Percentiles rank a stretch among this genome's conserved stretches.
Conservation (phyloP, 305 asterid genomes). For the Andrographis paniculata region DNA sequence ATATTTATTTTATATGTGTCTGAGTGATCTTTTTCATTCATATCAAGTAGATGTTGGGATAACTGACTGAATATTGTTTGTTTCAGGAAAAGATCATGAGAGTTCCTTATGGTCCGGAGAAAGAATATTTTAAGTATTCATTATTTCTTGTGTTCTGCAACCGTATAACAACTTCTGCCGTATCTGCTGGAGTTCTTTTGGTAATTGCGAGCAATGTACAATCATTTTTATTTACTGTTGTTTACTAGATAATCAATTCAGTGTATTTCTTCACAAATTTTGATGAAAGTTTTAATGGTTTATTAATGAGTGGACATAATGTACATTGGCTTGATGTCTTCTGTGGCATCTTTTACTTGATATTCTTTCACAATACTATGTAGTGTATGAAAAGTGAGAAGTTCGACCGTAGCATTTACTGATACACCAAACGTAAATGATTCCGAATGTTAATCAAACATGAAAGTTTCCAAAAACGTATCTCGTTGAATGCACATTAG, state of each 20-base stretch:
- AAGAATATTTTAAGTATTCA: conserved; percentile 77
- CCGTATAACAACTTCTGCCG: conserved; percentile 93
- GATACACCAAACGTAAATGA: no score
- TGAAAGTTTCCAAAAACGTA: no score
- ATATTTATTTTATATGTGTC: neutral
- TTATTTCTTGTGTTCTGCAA: conserved; percentile 97
- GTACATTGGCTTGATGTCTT: no score
- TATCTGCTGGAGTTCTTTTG: conserved; percentile 77
- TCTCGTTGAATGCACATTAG: no score
- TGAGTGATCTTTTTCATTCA: neutral
- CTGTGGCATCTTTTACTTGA: no score
- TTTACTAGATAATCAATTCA: neutral
- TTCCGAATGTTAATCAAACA: no score
- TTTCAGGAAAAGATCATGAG: conserved; percentile 98
- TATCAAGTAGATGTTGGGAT: conserved; percentile 2
- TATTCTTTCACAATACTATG: no score
- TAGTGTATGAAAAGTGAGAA: no score
- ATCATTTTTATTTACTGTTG: conserved; percentile 8
- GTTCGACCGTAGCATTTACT: neutral
- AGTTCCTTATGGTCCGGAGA: conserved; percentile 84
- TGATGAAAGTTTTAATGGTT: no score
- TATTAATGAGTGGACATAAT: no score
- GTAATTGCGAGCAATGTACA: conserved; percentile 31
- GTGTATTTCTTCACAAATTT: no score
- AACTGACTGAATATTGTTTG: conserved; percentile 18